These are phyloP conservation scores for Myxozyma lipomycoides DNA, from an alignment of 805 yeast species.

Conservation along the genomic window DNA sequence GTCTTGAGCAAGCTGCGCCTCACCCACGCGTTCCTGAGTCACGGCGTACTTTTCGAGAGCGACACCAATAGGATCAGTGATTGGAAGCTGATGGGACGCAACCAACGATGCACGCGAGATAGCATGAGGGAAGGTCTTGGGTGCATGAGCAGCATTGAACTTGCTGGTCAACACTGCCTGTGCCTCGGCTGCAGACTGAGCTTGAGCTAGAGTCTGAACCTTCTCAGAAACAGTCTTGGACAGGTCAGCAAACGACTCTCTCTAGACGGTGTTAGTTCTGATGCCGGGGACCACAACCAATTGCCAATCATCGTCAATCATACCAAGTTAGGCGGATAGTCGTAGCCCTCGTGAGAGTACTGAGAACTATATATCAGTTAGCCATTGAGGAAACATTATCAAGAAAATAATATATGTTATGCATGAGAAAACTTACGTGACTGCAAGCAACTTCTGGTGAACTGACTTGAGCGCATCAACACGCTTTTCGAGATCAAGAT, in stretches of 20 bases:
- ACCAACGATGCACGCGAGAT: conserved; percentile 69
- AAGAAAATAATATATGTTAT: no score
- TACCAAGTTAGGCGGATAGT: conserved; percentile 67
- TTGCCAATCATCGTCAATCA: conserved; percentile 4
- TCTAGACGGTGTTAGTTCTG: conserved; percentile 35
- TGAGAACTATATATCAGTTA: conserved; percentile 35
- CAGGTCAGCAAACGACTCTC: conserved; percentile 71
- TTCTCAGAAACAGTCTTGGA: conserved; percentile 62
- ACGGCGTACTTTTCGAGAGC: conserved; percentile 65
- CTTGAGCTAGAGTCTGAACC: conserved; percentile 64
- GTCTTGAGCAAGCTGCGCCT: conserved; percentile 79
- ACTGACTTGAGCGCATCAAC: conserved; percentile 69
- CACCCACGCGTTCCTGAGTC: conserved; percentile 71
- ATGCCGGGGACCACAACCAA: not conserved
- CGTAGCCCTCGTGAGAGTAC: conserved; percentile 75
- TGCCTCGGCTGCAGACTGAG: conserved; percentile 75
- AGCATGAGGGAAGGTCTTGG: conserved; percentile 81
- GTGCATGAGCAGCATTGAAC: conserved; percentile 51
- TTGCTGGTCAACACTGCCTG: conserved; percentile 61
- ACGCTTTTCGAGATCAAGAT: conserved; percentile 65
- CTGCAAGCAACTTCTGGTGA: conserved; percentile 54
- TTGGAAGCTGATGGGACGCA: conserved; percentile 43
- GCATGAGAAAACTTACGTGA: conserved; percentile 44
- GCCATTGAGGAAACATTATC: conserved; percentile 42
- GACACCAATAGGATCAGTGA: conserved; percentile 52